A percentile compares a stretch with the other conserved stretches of the same genome.
phyloP scores from a whole-genome alignment of 2,329 filamentous ascomycete species.

The Simplicillium sp. region DNA sequence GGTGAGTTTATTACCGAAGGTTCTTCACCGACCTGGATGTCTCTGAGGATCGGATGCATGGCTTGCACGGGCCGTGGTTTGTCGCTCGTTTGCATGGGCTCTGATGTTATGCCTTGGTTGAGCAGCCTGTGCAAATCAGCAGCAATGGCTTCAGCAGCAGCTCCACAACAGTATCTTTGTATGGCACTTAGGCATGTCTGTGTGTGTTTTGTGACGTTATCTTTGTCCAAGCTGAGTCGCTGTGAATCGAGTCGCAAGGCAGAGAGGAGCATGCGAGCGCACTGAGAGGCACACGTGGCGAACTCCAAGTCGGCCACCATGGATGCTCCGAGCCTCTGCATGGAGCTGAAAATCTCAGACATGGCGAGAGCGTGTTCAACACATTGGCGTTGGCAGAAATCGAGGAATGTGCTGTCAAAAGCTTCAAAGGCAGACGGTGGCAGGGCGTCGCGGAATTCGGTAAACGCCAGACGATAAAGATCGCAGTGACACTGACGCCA shows the following conservation, averaged over 20 bases:
- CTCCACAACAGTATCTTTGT: constrained; percentile 39
- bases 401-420: constrained; percentile 38
- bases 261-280: constrained; percentile 42
- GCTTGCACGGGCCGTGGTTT: constrained; percentile 2
- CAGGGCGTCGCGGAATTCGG: constrained; percentile 41
- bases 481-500: constrained; percentile 51
- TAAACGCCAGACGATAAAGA: constrained; percentile 42
- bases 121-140: constrained; percentile 43
- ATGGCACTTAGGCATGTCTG: constrained; percentile 41
- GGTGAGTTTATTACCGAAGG: constrained; percentile 7
- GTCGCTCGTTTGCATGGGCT: not conserved
- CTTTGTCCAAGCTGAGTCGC: constrained; percentile 33
- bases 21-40: constrained; percentile 8
- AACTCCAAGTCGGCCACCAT: constrained; percentile 46
- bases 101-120: constrained; percentile 25
- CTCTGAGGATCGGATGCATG: constrained; percentile 4
- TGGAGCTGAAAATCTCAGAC: constrained; percentile 43
- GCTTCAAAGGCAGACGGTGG: constrained; percentile 31
- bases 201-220: constrained; percentile 38
- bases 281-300: constrained; percentile 46
- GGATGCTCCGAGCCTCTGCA: constrained; percentile 40
- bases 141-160: constrained; percentile 36
- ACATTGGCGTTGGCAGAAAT: constrained; percentile 39
- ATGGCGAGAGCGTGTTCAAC: constrained; percentile 45
- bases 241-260: constrained; percentile 33